These are phyloP conservation scores for Typha latifolia DNA, from an alignment of 176 grass and related monocot genomes.

Conservation along the genomic window DNA sequence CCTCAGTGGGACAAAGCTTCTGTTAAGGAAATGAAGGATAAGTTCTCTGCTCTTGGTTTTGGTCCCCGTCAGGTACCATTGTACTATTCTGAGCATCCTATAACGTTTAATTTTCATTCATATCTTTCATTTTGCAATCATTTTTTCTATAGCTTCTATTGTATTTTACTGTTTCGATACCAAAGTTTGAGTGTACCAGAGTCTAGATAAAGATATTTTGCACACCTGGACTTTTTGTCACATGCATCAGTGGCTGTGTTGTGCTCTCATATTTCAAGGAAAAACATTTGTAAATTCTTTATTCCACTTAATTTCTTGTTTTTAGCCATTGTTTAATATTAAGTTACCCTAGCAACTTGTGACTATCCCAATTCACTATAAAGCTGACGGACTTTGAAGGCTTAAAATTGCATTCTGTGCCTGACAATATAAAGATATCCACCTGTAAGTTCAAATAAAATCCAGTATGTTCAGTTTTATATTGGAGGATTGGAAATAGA, in stretches of 20 bases:
- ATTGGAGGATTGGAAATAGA: too few relatives aligned
- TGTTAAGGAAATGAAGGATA: conserved; percentile 90
- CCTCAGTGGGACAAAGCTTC: conserved; percentile 83
- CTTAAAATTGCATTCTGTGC: neutral
- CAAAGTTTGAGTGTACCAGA: too few relatives aligned
- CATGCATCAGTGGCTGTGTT: too few relatives aligned
- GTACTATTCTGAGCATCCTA: neutral
- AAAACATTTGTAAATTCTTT: neutral
- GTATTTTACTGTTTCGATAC: too few relatives aligned
- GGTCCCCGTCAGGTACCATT: conserved; percentile 76
- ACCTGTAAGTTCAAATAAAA: too few relatives aligned
- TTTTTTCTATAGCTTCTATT: too few relatives aligned
- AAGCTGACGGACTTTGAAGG: neutral
- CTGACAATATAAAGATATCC: neutral
- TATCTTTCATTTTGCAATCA: too few relatives aligned
- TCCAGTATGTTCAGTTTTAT: too few relatives aligned
- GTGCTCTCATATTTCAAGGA: too few relatives aligned
- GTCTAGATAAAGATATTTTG: neutral
- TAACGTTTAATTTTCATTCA: too few relatives aligned
- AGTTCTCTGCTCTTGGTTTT: conserved; percentile 55
- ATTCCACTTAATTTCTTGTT: neutral
- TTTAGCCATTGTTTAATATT: neutral
- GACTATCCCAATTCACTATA: neutral
- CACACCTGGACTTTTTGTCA: too few relatives aligned
- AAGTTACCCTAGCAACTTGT: neutral